Conservation (phyloP, 306 rosid species). For the Rosa chinensis region DNA sequence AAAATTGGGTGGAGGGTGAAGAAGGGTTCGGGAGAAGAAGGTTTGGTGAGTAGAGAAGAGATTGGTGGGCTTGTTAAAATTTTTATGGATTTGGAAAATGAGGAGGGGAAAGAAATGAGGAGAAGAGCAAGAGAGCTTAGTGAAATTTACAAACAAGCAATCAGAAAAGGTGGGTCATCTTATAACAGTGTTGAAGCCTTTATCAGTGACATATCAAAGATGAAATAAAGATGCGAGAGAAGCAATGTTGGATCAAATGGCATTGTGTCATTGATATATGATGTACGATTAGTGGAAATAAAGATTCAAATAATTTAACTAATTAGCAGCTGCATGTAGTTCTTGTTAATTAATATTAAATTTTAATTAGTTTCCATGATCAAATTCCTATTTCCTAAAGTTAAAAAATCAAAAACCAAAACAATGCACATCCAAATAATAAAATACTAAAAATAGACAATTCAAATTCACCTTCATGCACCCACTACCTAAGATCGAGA, state of each 20-base stretch:
- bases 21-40: constrained; percentile 2
- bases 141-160: constrained; percentile 37
- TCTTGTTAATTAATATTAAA: no score
- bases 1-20: constrained; percentile 36
- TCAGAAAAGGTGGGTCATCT: constrained; percentile 46
- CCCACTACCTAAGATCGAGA: no score
- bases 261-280: neutral
- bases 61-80: constrained; percentile 1
- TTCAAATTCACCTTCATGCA: no score
- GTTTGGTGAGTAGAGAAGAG: constrained; percentile 23
- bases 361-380: neutral
- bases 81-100: constrained; percentile 10
- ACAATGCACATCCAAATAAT: neutral
- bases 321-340: no score
- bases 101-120: constrained; percentile 37
- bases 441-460: no score
- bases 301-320: neutral
- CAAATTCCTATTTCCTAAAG: neutral
- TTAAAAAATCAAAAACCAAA: no score
- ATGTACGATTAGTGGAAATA: neutral
- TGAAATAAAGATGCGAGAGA: neutral
- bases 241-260: neutral
- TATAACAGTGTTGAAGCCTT: constrained; percentile 20
- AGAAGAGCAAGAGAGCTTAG: constrained; percentile 36
- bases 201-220: neutral